Conservation (phyloP, 768 basidiomycete genomes). For the Dacryopinax spathularia region DNA sequence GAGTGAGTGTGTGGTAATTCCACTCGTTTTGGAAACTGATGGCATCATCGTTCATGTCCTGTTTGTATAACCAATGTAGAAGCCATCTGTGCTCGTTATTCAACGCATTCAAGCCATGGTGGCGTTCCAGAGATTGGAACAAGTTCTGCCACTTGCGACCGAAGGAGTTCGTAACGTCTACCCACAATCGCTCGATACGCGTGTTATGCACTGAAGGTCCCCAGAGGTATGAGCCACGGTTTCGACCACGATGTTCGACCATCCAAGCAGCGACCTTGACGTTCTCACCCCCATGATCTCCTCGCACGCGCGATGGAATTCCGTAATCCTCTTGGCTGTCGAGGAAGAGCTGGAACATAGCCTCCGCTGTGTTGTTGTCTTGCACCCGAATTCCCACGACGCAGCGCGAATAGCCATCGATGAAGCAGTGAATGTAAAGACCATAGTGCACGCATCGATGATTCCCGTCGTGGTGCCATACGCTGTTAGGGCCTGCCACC, state of each 20-base stretch:
- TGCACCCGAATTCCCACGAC: constrained; percentile 8
- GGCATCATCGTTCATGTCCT: constrained; percentile 28
- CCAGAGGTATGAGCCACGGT: constrained; percentile 7
- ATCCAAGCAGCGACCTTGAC: constrained; percentile 8
- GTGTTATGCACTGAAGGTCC: constrained; percentile 3
- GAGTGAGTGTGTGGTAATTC: constrained; percentile 32
- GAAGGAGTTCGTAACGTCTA: no score
- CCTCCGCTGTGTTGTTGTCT: constrained; percentile 14
- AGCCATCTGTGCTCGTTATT: constrained; percentile 32
- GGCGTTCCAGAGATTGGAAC: constrained; percentile 25
- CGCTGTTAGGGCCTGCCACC: constrained; percentile 17
- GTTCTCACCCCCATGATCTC: constrained; percentile 9
- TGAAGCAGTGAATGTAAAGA: constrained; percentile 18
- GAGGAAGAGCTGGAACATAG: constrained; percentile 14
- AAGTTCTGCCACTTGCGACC: constrained; percentile 30
- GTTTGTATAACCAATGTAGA: constrained; percentile 29
- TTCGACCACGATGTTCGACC: constrained; percentile 3
- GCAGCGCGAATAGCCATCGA: constrained; percentile 18
- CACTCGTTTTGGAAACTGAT: constrained; percentile 24
- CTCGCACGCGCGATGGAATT: constrained; percentile 4
- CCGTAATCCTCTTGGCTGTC: not conserved
- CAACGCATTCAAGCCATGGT: constrained; percentile 23
- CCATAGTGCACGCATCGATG: constrained; percentile 18
- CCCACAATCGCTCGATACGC: no score
- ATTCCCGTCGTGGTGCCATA: constrained; percentile 22